These are phyloP conservation scores for Cerioporus squamosus DNA, from an alignment of 1,284 basidiomycete species.

Conservation along the genomic window DNA sequence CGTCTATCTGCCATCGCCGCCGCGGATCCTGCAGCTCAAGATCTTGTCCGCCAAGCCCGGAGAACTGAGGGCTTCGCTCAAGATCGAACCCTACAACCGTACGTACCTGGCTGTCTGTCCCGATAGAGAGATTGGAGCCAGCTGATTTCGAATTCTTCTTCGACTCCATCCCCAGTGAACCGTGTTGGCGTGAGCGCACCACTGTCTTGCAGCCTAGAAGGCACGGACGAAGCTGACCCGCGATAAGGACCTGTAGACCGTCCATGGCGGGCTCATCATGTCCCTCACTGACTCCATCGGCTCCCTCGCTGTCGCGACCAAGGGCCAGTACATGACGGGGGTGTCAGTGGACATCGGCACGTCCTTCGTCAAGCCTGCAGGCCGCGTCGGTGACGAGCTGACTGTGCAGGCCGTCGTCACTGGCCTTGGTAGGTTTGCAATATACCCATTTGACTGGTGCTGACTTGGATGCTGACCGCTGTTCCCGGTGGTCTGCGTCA, in stretches of 20 bases:
- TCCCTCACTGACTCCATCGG: constrained; percentile 88
- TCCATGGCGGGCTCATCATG: constrained; percentile 86
- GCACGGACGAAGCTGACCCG: background rate
- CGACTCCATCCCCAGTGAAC: constrained; percentile 55
- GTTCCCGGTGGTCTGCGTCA: no score
- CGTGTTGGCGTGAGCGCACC: constrained; percentile 65
- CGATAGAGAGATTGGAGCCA: no score
- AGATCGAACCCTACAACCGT: constrained; percentile 77
- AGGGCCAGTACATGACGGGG: constrained; percentile 86
- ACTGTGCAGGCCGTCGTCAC: constrained; percentile 65
- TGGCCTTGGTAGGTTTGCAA: constrained; percentile 55
- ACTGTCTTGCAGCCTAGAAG: background rate
- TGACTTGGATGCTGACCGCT: no score
- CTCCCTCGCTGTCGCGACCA: constrained; percentile 80
- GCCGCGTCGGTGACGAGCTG: constrained; percentile 65
- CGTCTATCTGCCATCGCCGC: background rate
- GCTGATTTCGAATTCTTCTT: background rate
- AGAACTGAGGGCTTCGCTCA: constrained; percentile 64
- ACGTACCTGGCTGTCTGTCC: constrained; percentile 28
- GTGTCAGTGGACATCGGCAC: constrained; percentile 89
- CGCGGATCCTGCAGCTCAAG: constrained; percentile 52
- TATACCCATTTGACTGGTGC: background rate
- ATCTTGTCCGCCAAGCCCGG: constrained; percentile 70
- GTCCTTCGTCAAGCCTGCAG: constrained; percentile 79
- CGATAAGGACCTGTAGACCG: constrained; percentile 40